Evolutionary conservation across 352 stramenopile genomes (phyloP), one percentile per base, ranked within the genome.

Genomic region (Phytopythium oedochilum): DNA sequence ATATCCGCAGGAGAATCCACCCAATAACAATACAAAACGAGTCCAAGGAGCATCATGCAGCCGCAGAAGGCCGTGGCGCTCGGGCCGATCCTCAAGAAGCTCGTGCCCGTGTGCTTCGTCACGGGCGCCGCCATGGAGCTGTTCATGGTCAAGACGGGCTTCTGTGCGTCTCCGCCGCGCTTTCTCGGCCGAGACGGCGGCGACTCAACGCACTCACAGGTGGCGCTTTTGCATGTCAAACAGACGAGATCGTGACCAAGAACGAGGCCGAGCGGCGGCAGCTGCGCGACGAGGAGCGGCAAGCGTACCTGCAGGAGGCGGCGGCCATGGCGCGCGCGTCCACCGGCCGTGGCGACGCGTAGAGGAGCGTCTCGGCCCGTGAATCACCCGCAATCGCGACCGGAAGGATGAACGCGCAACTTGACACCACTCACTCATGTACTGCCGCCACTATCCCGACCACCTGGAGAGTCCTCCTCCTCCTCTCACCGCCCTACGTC

Each of bases 101-200:
- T 93, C 36, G 64, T 96, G 59, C 86, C 86, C 32, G 48, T 93
- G 17, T 94, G 86, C 68, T 96, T 96, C 63, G 60, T 90, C 34
- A 85, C 78, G 32, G 86, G 86, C 46, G 85, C 85, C 17, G 76
- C 63, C 29, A 93, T 96, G 72, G 86, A 96, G 68, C 39, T 80
- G 14, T 94, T 96, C 59, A 96, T 96, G 86, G 85, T 96, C 66
- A 92, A 94, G 57, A 92, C 84, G 0, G 84, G 82, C 31, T 94
- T 94, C 61, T 94, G 84, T 94, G 66, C 61, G 84, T 23, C 5
- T 5, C 6, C 3, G 23, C 7, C 1, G 23, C 17, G 20, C 35
- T 63, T n/a, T 26, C 10, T 54, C 15, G 23, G 2, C 22, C n/a
- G n/a, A n/a, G n/a, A n/a, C n/a, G n/a, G n/a, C n/a, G n/a, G n/a